These are phyloP conservation scores for Globisporangium iwayamae DNA, from an alignment of 352 stramenopile genomes.

Conservation along the genomic window DNA sequence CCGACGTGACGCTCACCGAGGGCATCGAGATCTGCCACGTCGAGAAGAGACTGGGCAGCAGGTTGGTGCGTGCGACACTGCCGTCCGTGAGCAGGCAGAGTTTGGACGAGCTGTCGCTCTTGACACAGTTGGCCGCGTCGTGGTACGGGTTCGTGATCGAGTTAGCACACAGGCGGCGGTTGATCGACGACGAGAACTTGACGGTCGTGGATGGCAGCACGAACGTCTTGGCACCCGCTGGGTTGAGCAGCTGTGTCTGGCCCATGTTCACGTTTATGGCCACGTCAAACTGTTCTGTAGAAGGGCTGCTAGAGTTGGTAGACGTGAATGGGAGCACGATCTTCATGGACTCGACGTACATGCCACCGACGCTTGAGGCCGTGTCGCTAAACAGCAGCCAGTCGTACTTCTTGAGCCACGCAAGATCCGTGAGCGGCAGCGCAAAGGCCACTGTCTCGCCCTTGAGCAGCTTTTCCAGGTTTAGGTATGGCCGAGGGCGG, in stretches of 20 bases:
- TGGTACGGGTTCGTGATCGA: constrained; percentile 5
- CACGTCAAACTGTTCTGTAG: not conserved
- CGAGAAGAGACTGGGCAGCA: constrained; percentile 3
- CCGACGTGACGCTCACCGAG: not conserved
- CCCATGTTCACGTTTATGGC: not conserved
- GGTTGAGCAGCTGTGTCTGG: not conserved
- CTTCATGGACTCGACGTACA: constrained; percentile 6
- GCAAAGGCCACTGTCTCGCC: not conserved
- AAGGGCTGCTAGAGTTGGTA: not conserved
- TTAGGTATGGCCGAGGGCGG: not conserved
- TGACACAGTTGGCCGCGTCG: not conserved
- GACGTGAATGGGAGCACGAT: constrained; percentile 3
- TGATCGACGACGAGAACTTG: constrained; percentile 1
- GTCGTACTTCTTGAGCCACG: constrained; percentile 5
- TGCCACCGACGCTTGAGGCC: not conserved
- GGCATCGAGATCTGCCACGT: constrained; percentile 1
- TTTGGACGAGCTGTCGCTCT: not conserved
- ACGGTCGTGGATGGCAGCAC: not conserved
- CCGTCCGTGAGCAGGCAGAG: not conserved
- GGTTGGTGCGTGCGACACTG: not conserved
- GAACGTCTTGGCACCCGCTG: not conserved
- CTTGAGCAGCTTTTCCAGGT: not conserved
- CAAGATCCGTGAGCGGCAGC: not conserved
- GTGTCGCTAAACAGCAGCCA: not conserved
- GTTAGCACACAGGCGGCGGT: not conserved